Conservation (phyloP, 176 grass and related monocot genomes). For the Pontederia crassipes region DNA sequence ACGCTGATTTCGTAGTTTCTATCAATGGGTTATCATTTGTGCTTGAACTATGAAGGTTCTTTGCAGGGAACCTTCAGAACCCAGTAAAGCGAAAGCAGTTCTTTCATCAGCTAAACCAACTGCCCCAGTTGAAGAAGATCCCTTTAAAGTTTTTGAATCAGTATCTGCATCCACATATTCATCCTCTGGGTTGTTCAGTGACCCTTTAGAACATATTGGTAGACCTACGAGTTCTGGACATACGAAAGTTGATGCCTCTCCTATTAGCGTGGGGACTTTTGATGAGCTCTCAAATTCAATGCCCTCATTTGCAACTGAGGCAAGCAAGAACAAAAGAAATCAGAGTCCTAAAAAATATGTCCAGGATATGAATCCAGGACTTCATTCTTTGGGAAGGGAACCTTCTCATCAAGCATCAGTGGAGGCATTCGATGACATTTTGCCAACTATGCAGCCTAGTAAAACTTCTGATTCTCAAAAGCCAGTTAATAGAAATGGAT, state of each 20-base stretch:
- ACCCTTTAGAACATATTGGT: slow-evolving; percentile 49
- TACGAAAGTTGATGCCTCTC: slow-evolving; percentile 29
- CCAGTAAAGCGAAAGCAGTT: slow-evolving; percentile 29
- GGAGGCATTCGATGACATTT: slow-evolving; percentile 36
- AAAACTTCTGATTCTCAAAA: slow-evolving; percentile 42
- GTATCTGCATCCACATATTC: slow-evolving; percentile 36
- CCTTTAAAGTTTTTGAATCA: slow-evolving; percentile 67
- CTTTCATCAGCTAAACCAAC: slow-evolving; percentile 29
- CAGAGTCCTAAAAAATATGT: slow-evolving; percentile 23
- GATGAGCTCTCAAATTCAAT: slow-evolving; percentile 39
- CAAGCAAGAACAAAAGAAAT: slow-evolving; percentile 36
- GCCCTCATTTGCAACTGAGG: slow-evolving; percentile 40
- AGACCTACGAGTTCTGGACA: slow-evolving; percentile 23
- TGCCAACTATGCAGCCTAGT: slow-evolving; percentile 37
- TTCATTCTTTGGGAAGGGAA: slow-evolving; percentile 40
- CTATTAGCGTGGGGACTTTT: slow-evolving; percentile 34
- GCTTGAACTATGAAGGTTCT: slow-evolving; percentile 14
- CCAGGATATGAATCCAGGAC: slow-evolving; percentile 33
- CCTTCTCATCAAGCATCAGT: slow-evolving; percentile 29
- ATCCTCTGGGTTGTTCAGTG: slow-evolving; percentile 38
- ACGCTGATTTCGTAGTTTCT: too few species aligned
- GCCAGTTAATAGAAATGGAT: slow-evolving; percentile 18
- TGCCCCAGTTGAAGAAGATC: slow-evolving; percentile 35
- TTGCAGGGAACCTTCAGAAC: slow-evolving; percentile 51
- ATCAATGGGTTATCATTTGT: background rate